Conservation (phyloP, 805 yeast species). For the Kodamaea leandrae region DNA sequence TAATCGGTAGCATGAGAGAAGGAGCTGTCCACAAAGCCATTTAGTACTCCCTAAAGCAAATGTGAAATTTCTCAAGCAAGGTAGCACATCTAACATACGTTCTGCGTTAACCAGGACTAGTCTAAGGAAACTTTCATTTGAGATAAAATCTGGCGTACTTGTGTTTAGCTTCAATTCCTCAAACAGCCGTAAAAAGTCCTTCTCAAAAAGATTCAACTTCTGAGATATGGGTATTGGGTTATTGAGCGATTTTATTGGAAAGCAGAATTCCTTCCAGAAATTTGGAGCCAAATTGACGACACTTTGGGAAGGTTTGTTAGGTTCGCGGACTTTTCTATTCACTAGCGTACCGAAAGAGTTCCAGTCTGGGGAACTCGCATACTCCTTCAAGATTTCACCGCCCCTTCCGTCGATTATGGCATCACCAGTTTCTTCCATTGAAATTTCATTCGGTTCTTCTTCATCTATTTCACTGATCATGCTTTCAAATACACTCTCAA, state of each 20-base stretch:
- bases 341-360: no score
- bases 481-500: background rate
- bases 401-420: no score
- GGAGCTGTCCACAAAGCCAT: background rate
- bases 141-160: background rate
- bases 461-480: background rate
- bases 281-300: background rate
- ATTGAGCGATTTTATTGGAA: background rate
- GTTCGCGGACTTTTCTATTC: no score
- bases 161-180: background rate
- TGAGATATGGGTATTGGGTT: background rate
- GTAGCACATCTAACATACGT: background rate
- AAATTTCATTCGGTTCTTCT: no score
- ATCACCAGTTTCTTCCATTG: no score
- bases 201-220: background rate
- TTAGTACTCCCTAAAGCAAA: background rate
- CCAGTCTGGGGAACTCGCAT: no score
- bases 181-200: background rate
- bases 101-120: background rate
- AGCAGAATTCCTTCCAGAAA: background rate
- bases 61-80: background rate
- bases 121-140: background rate
- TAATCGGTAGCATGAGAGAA: background rate
- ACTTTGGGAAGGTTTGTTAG: no score
- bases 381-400: no score